phyloP scores from a whole-genome alignment of 225 moss, liverwort and hornwort species.

The Bryum argenteum region DNA sequence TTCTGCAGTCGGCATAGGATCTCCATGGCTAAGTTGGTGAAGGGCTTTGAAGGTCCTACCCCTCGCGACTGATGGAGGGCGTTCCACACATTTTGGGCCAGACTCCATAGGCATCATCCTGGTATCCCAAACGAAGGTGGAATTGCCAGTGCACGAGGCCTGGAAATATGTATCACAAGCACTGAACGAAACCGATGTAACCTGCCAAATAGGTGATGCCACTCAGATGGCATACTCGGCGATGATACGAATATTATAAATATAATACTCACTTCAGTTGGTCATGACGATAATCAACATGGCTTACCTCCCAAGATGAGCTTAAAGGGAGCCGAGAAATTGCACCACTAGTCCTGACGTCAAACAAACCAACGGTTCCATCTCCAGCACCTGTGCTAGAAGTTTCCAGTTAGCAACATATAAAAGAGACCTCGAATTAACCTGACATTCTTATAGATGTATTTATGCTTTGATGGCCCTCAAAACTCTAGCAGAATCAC shows the following conservation, averaged over 20 bases:
- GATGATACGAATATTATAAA: background rate
- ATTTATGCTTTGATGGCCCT: background rate
- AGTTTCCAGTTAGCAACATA: background rate
- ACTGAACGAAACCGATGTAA: conserved; percentile 90
- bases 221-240: conserved; percentile 9
- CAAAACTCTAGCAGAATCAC: background rate
- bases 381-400: conserved; percentile 74
- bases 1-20: conserved; percentile 81
- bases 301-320: conserved; percentile 67
- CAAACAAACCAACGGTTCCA: conserved; percentile 78
- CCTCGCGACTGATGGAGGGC: conserved; percentile 54
- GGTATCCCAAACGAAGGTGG: conserved; percentile 86
- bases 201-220: conserved; percentile 49
- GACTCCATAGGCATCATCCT: conserved; percentile 85
- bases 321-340: conserved; percentile 77
- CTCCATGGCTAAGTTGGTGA: conserved; percentile 87
- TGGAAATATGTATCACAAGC: conserved; percentile 88
- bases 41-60: conserved; percentile 70
- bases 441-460: background rate
- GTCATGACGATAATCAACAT: background rate
- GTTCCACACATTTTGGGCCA: conserved; percentile 61
- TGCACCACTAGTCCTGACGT: conserved; percentile 74
- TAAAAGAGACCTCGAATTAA: background rate
- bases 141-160: conserved; percentile 79
- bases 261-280: background rate